Conservation (phyloP, 2,329 filamentous ascomycete genomes). For the Dothiorella sarmentorum region DNA sequence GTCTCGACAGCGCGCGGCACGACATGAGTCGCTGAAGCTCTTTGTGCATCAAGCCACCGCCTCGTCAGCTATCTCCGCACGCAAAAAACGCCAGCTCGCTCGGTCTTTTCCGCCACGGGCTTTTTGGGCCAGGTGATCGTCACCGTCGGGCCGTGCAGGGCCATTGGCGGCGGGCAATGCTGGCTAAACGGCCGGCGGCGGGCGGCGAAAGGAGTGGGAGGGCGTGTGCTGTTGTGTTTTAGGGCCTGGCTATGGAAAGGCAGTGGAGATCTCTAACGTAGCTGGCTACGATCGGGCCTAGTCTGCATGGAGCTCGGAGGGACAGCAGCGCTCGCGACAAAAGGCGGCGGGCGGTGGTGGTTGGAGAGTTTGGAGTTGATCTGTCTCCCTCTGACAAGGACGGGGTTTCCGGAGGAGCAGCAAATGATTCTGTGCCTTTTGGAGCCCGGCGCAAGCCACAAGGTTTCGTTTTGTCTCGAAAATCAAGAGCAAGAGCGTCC, state of each 20-base stretch:
- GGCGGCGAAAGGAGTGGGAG: background rate
- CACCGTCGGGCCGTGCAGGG: background rate
- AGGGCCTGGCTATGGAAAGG: too few species aligned
- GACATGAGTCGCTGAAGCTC: background rate
- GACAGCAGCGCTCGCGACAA: too few species aligned
- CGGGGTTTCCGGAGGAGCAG: background rate
- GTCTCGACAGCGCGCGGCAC: background rate
- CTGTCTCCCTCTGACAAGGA: background rate
- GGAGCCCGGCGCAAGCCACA: too few species aligned
- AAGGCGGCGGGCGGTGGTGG: background rate
- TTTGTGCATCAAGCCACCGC: too few species aligned
- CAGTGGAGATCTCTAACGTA: background rate
- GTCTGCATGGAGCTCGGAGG: background rate
- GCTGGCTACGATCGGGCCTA: background rate
- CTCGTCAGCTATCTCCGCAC: slow-evolving; percentile 5
- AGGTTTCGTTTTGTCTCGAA: background rate
- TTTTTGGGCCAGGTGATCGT: background rate
- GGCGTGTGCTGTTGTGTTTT: too few species aligned
- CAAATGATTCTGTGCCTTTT: too few species aligned
- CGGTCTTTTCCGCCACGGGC: background rate
- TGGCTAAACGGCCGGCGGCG: background rate
- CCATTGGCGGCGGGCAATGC: background rate
- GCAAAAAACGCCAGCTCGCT: background rate
- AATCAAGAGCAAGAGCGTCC: background rate
- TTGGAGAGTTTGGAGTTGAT: background rate